Conservation (phyloP, 768 basidiomycete species). For the Amanita polypyramis region DNA sequence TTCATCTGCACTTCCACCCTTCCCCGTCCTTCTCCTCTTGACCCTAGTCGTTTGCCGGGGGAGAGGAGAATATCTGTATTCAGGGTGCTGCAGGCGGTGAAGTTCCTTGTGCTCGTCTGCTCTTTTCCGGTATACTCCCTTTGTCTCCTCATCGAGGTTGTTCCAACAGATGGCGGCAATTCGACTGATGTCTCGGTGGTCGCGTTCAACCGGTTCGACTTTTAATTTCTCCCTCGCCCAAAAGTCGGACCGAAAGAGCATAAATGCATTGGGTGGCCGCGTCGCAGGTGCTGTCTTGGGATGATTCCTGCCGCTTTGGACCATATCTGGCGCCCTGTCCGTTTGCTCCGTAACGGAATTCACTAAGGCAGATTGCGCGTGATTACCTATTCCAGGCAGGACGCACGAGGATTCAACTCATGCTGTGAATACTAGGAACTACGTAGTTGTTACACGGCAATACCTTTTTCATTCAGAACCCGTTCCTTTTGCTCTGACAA, state of each 20-base stretch:
- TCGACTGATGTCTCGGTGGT: constrained; percentile 59
- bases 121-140: constrained; percentile 27
- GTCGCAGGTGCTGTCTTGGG: constrained; percentile 37
- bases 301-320: neutral
- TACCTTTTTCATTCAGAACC: neutral
- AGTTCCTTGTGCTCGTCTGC: constrained; percentile 34
- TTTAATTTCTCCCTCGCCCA: constrained; percentile 45
- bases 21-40: constrained; percentile 9
- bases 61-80: constrained; percentile 46
- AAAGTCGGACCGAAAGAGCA: constrained; percentile 57
- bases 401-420: neutral
- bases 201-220: constrained; percentile 36
- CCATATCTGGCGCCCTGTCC: too few relatives aligned
- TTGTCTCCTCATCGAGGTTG: constrained; percentile 29
- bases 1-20: constrained; percentile 21
- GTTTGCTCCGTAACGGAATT: neutral
- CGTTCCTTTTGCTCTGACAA: constrained; percentile 24
- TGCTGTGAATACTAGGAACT: neutral
- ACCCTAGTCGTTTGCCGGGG: constrained; percentile 9
- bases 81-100: constrained; percentile 38
- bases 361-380: neutral
- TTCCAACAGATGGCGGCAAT: constrained; percentile 59
- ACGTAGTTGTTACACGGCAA: neutral
- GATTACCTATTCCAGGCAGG: neutral
- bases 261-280: constrained; percentile 70